Evolutionary conservation across 2,329 filamentous ascomycete genomes (phyloP).

Genomic region (Metarhizium sp.): DNA sequence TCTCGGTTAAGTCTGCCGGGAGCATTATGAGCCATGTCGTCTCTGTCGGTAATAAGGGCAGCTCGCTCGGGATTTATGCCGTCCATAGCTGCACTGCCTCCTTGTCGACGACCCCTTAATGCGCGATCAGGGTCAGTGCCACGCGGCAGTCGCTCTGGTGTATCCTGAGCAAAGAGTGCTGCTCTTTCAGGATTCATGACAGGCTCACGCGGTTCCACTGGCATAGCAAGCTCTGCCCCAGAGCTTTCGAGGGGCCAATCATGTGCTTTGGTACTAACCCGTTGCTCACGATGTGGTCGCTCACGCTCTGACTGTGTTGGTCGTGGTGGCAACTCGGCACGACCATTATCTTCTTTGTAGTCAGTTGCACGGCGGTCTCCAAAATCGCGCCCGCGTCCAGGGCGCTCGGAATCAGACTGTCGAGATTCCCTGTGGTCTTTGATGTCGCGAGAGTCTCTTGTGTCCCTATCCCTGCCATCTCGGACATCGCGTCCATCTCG

Average conservation of each 20-base stretch:
- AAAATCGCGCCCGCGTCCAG: slow-evolving; percentile 32
- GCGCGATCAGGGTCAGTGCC: slow-evolving; percentile 20
- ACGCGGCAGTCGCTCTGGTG: slow-evolving; percentile 15
- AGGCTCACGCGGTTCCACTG: slow-evolving; percentile 28
- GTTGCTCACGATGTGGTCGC: slow-evolving; percentile 21
- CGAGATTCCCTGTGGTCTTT: slow-evolving; percentile 27
- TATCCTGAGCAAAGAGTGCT: slow-evolving; percentile 34
- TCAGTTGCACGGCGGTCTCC: slow-evolving; percentile 35
- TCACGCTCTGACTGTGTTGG: slow-evolving; percentile 34
- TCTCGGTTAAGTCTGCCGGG: slow-evolving; percentile 31
- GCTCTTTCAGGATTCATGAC: slow-evolving; percentile 47
- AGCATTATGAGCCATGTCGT: slow-evolving; percentile 18
- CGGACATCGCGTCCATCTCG: slow-evolving; percentile 18
- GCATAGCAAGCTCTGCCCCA: slow-evolving; percentile 14
- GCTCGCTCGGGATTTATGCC: slow-evolving; percentile 40
- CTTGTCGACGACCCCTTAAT: slow-evolving; percentile 17
- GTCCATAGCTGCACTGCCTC: slow-evolving; percentile 20
- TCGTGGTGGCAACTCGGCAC: slow-evolving; percentile 24
- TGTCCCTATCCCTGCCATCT: slow-evolving; percentile 23
- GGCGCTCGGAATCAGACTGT: slow-evolving; percentile 30
- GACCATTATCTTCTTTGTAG: slow-evolving; percentile 13
- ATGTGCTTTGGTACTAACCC: slow-evolving; percentile 15
- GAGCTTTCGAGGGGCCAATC: slow-evolving; percentile 23
- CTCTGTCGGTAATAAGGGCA: slow-evolving; percentile 31
- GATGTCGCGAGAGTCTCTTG: slow-evolving; percentile 22